Conservation (phyloP, 2,329 filamentous ascomycete genomes). For the Fusarium robinianum region DNA sequence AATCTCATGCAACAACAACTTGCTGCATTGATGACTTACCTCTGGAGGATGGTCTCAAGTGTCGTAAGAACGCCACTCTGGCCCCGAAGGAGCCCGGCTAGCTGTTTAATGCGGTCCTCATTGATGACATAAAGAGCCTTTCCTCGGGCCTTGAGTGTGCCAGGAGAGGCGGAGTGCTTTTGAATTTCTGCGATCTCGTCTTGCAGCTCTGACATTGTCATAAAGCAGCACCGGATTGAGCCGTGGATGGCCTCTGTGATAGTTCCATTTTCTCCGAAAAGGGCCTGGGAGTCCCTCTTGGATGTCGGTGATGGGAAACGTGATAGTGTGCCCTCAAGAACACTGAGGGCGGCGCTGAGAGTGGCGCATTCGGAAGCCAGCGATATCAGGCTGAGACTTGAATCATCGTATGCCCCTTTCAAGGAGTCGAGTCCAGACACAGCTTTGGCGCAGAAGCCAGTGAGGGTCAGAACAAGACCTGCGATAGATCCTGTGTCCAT, state of each 20-base stretch:
- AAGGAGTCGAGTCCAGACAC: not conserved
- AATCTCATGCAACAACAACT: too few relatives aligned
- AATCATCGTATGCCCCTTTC: too few relatives aligned
- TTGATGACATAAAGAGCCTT: not conserved
- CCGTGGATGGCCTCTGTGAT: not conserved
- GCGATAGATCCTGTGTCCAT: not conserved
- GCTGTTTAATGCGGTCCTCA: not conserved
- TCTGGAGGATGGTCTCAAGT: not conserved
- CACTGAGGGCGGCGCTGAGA: not conserved
- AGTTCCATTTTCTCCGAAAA: not conserved
- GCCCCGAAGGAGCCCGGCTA: not conserved
- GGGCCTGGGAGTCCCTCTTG: not conserved
- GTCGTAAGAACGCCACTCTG: not conserved
- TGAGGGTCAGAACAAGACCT: not conserved
- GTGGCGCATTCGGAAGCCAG: not conserved
- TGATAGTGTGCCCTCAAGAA: not conserved
- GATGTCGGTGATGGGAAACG: not conserved
- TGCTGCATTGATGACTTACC: too few relatives aligned
- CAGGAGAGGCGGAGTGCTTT: not conserved
- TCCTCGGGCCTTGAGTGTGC: not conserved
- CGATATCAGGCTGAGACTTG: not conserved
- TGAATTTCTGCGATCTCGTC: conserved; percentile 1
- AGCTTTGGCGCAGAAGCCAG: not conserved
- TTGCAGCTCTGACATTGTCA: not conserved
- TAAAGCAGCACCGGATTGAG: not conserved